phyloP scores from a whole-genome alignment of 192 early-diverging fungal species.

The Pilaira anomala region DNA sequence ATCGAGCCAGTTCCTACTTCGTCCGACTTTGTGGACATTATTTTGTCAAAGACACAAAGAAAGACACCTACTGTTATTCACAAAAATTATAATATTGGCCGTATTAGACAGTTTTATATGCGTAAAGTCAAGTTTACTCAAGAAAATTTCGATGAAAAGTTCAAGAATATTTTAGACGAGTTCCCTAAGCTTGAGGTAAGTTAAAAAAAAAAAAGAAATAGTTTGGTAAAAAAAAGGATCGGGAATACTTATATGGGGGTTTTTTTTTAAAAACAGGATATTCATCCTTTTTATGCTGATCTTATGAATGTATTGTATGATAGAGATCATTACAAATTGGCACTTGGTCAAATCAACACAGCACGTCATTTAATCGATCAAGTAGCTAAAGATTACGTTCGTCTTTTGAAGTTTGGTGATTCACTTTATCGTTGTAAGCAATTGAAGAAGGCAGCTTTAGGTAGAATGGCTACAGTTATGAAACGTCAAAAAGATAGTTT shows the following conservation, averaged over 20 bases:
- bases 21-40: constrained; percentile 95
- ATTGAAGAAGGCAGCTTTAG: constrained; percentile 96
- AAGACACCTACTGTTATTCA: constrained; percentile 97
- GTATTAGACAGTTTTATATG: constrained; percentile 99
- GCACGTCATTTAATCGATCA: constrained; percentile 95
- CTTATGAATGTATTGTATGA: constrained; percentile 99
- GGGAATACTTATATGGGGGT: too few species aligned
- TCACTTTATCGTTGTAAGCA: constrained; percentile 99
- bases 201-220: too few species aligned
- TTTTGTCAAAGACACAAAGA: constrained; percentile 96
- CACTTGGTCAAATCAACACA: constrained; percentile 97
- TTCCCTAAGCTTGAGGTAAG: constrained; percentile 96
- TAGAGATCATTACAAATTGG: constrained; percentile 99
- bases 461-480: constrained; percentile 99
- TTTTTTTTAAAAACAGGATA: constrained; percentile 60
- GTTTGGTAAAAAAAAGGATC: too few species aligned
- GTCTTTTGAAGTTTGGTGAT: constrained; percentile 98
- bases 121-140: constrained; percentile 99
- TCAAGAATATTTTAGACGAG: constrained; percentile 88
- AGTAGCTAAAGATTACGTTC: constrained; percentile 96
- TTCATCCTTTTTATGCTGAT: constrained; percentile 99
- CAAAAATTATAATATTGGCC: constrained; percentile 94
- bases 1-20: constrained; percentile 92
- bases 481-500: constrained; percentile 97
- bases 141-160: constrained; percentile 94